Conservation (phyloP, 805 yeast genomes). For the Starmera caribaea region DNA sequence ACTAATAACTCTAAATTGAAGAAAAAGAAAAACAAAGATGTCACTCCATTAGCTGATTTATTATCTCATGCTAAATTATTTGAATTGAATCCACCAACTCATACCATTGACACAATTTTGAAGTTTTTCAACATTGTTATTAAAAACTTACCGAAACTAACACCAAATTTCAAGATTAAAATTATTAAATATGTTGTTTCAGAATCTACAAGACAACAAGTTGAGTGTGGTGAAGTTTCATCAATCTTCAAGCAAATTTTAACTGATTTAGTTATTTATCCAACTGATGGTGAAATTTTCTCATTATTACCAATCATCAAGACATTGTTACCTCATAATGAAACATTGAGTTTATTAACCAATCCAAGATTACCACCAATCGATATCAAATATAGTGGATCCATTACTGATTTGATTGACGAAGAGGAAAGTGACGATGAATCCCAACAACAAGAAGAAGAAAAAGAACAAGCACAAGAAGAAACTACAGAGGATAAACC, state of each 20-base stretch:
- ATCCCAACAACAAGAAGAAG: too few relatives aligned
- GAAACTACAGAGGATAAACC: constrained; percentile 4
- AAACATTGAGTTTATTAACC: constrained; percentile 46
- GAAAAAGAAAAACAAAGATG: constrained; percentile 30
- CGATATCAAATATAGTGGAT: constrained; percentile 14
- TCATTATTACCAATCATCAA: constrained; percentile 67
- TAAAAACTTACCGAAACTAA: constrained; percentile 35
- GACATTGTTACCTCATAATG: constrained; percentile 37
- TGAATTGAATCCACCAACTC: constrained; percentile 27
- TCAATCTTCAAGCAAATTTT: constrained; percentile 28
- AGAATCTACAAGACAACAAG: constrained; percentile 23
- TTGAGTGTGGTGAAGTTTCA: constrained; percentile 19
- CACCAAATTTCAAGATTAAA: constrained; percentile 54
- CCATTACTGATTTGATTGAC: constrained; percentile 14
- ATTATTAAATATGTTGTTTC: constrained; percentile 38
- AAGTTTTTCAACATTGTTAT: constrained; percentile 41
- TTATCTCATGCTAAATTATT: constrained; percentile 58
- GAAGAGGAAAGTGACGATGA: constrained; percentile 10
- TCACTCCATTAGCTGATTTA: constrained; percentile 55
- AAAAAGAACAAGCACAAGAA: constrained; percentile 2
- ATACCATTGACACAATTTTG: constrained; percentile 22
- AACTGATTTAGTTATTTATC: constrained; percentile 52
- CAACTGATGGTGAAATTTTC: constrained; percentile 48
- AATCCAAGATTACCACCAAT: constrained; percentile 66
- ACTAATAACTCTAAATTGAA: constrained; percentile 21